Percentiles rank a stretch among this genome's conserved stretches.
Conservation (phyloP, 331 rosid genomes). For the Cydonia oblonga region DNA sequence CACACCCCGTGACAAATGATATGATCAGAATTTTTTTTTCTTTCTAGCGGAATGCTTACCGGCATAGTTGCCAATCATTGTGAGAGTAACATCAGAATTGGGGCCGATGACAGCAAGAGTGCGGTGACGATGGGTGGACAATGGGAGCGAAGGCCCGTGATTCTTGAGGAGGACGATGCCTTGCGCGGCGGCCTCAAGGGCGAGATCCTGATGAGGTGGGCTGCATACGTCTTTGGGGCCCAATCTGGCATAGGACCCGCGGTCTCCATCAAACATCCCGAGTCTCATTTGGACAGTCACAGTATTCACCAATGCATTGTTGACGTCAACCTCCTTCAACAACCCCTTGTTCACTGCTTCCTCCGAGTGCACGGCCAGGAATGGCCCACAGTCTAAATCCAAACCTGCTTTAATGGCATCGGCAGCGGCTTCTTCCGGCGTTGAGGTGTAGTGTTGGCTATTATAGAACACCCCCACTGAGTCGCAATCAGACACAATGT, state of each 20-base stretch:
- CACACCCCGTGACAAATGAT: not conserved
- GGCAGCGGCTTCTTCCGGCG: conserved; percentile 87
- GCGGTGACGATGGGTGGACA: conserved; percentile 37
- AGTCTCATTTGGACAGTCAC: conserved; percentile 74
- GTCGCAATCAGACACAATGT: conserved; percentile 87
- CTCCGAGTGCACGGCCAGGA: conserved; percentile 54
- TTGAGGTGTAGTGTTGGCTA: conserved; percentile 59
- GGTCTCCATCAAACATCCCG: conserved; percentile 85
- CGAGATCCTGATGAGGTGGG: conserved; percentile 57
- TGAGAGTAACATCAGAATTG: conserved; percentile 48
- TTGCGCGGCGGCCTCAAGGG: conserved; percentile 65
- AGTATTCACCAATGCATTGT: conserved; percentile 52
- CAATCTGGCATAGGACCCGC: conserved; percentile 40
- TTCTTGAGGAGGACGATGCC: conserved; percentile 82
- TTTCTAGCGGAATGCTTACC: conserved; percentile 22
- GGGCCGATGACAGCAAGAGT: conserved; percentile 81
- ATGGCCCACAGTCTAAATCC: conserved; percentile 85
- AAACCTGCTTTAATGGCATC: conserved; percentile 91
- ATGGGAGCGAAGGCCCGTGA: conserved; percentile 41
- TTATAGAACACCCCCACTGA: conserved; percentile 62
- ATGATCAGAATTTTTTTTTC: not conserved
- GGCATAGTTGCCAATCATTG: conserved; percentile 81
- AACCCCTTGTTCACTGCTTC: conserved; percentile 57
- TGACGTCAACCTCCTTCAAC: conserved; percentile 38
- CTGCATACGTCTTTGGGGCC: conserved; percentile 73